Base-by-base conservation (phyloP, 805 yeast genomes). In the Yamadazyma kitorensis region DNA sequence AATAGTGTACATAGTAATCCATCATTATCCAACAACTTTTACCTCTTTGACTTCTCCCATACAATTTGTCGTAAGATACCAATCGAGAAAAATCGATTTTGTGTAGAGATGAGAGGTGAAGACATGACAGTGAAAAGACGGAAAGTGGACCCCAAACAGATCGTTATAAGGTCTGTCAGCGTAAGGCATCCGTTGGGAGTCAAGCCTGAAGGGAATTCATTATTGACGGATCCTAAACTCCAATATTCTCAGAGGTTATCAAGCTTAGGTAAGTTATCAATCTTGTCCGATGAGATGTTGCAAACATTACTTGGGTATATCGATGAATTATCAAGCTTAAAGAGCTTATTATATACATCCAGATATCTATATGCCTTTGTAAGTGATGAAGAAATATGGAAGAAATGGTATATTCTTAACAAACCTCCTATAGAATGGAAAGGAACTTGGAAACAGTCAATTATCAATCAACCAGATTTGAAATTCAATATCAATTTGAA, bases 381-480 rank as follows among this genome's bases (percentile, higher is more conserved):
- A 9, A 79, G 77, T 51, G 82, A 78, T 49, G 96, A 87, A 44
- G 95, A 87, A 32, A 45, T 83, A 16, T 88, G 96, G 96, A 82
- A 82, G 48, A 71, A 67, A 36, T 37, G 80, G 29, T 78, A 80
- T 49, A 59, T 55, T 15, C n/a, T 24, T 8, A 25, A 27, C 17
- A 15, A 23, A 2, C 10, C 20, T 4, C 5, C 13, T 12, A 31
- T 46, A 6, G 37, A 39, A 21, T 87, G 96, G 96, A 54, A 49
- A 19, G 96, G 96, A 1, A 74, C 87, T 2, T 88, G 96, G 96
- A 71, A 89, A 45, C 61, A 72, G 24, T 78, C 91, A 3, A 61
- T 74, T 21, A 55, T 78, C 41, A 39, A 59, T 9, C 54, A 54
- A 18, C 81, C 77, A 18, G 71, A 76, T 11, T 45, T 80, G 6